phyloP scores from a whole-genome alignment of 2,329 filamentous ascomycete genomes.

The Trichophyton rubrum region DNA sequence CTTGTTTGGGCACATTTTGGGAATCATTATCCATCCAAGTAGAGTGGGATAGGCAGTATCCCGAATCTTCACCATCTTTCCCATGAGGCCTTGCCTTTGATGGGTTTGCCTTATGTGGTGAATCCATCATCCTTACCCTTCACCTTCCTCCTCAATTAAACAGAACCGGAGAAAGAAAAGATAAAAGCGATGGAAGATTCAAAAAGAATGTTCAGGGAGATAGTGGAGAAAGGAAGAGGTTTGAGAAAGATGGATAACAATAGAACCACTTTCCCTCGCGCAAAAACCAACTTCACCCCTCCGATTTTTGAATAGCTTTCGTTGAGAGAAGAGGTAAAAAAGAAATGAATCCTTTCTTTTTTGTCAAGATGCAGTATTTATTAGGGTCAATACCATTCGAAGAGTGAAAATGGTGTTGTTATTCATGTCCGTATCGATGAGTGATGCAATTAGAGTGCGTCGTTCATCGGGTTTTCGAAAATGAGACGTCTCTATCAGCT shows the following conservation, averaged over 20 bases:
- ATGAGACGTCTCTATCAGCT: constrained; percentile 1
- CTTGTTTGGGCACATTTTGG: constrained; percentile 26
- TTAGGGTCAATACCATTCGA: constrained; percentile 3
- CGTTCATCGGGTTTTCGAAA: constrained; percentile 2
- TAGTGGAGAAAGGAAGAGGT: constrained; percentile 4
- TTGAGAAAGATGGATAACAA: constrained; percentile 7
- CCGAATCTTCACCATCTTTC: constrained; percentile 27
- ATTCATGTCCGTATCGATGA: not conserved
- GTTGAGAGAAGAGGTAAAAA: constrained; percentile 3
- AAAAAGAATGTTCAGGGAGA: not conserved
- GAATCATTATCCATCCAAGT: constrained; percentile 23
- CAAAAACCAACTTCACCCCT: constrained; percentile 1
- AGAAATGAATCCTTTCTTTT: constrained; percentile 5
- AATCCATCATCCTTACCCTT: constrained; percentile 23
- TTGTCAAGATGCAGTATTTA: constrained; percentile 1
- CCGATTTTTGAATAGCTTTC: not conserved
- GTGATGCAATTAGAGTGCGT: constrained; percentile 4
- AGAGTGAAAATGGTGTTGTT: constrained; percentile 4
- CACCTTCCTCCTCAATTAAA: not conserved
- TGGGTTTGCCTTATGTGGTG: constrained; percentile 30
- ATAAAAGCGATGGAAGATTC: constrained; percentile 1
- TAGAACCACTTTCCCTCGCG: constrained; percentile 5
- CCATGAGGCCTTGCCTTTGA: constrained; percentile 22
- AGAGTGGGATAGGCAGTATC: constrained; percentile 26
- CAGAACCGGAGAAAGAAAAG: not conserved